phyloP scores from a whole-genome alignment of 2,329 filamentous ascomycete genomes.

The Emmonsia crescens region DNA sequence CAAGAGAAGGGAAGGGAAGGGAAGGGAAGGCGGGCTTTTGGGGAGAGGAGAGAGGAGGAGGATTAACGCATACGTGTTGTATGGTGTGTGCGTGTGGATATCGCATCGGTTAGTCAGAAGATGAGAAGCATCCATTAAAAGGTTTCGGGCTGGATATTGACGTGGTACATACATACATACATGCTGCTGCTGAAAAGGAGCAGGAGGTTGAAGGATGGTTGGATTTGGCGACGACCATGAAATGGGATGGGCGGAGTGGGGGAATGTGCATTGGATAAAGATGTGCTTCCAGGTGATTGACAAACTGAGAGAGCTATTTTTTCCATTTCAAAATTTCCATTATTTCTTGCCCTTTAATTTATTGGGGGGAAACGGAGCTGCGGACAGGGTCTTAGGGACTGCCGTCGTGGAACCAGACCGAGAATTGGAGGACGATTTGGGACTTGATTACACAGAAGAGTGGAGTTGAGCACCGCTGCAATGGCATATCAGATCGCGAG shows the following conservation, averaged over 20 bases:
- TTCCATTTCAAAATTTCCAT: neutral
- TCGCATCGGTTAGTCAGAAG: neutral
- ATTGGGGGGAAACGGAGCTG: neutral
- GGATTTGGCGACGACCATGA: neutral
- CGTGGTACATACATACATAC: neutral
- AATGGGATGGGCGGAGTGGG: neutral
- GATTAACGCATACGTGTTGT: neutral
- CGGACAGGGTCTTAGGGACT: neutral
- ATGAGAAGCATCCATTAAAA: neutral
- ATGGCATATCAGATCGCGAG: neutral
- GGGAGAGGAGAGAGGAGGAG: neutral
- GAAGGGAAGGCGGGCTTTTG: no score
- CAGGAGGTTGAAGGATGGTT: neutral
- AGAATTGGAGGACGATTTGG: neutral
- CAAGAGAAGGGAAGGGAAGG: neutral
- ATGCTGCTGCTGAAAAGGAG: neutral
- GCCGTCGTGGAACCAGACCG: slow-evolving; percentile 3
- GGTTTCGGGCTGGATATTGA: neutral
- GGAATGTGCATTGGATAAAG: neutral
- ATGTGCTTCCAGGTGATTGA: neutral
- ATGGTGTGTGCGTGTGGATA: neutral
- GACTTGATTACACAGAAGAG: slow-evolving; percentile 4
- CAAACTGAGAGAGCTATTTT: no score
- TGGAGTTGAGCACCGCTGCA: neutral
- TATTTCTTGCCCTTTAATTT: neutral